Percentiles rank a stretch among this genome's conserved stretches.
These are phyloP conservation scores for Marasmius tenuissimus DNA, from an alignment of 1,284 basidiomycete genomes.

Conservation along the genomic window DNA sequence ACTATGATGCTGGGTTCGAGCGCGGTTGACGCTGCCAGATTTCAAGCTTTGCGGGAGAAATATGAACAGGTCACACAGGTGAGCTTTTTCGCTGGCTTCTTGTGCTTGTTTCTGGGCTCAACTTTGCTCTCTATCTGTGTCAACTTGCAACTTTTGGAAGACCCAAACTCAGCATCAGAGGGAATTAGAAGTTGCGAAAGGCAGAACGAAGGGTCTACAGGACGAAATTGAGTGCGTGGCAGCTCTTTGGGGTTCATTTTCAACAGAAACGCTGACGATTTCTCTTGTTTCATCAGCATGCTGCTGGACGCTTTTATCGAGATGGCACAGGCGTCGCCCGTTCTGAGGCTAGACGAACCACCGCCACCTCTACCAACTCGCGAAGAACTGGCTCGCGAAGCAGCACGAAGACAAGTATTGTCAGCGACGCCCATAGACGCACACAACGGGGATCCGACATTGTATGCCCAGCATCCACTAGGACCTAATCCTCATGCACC, in stretches of 20 bases:
- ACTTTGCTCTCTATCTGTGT: neutral
- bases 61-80: slow-evolving; percentile 8
- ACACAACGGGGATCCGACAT: neutral
- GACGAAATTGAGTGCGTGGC: slow-evolving; percentile 57
- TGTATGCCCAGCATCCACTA: neutral
- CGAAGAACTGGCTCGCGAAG: neutral
- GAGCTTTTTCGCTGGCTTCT: neutral
- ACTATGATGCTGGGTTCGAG: neutral
- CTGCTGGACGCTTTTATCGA: neutral
- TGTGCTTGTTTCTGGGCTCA: neutral
- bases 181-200: slow-evolving; percentile 46
- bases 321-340: neutral
- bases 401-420: neutral
- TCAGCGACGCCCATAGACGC: neutral
- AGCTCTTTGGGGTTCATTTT: neutral
- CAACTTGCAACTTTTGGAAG: no score
- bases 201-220: slow-evolving; percentile 52
- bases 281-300: neutral
- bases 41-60: slow-evolving; percentile 7
- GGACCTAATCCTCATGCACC: neutral
- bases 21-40: neutral
- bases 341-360: neutral
- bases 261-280: neutral
- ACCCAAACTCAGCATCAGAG: slow-evolving; percentile 41
- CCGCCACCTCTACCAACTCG: neutral